Evolutionary conservation across 2,329 filamentous ascomycete genomes (phyloP), one percentile per base, ranked within the genome.

Genomic region (Immersiporthe knoxdaviesiana): DNA sequence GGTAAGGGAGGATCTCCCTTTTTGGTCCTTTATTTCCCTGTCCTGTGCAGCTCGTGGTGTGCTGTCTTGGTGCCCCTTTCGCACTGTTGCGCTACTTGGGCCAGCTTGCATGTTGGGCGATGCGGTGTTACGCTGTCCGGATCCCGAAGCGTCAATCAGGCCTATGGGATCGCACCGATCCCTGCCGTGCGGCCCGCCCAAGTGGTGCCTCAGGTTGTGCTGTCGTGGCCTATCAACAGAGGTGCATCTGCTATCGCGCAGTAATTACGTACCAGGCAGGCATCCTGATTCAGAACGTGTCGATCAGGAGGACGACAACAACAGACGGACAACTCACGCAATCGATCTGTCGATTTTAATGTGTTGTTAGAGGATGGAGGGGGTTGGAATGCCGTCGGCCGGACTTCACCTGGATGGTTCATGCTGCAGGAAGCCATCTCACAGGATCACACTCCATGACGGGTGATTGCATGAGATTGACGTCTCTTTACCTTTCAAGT

Each of bases 1-100:
- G 82, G 92, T 94, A 88, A 87, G 91, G n/a, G 82, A 70, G 72
- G 70, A 71, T 71, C 67, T 69, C 73, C 62, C 65, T 72, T 68
- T 73, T 68, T 62, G 65, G 8, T 47, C 4, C n/a, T n/a, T n/a
- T 11, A n/a, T 47, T n/a, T n/a, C 7, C 44, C 21, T n/a, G 18
- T 71, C 72, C 65, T 69, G 35, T 66, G 72, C 60, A 60, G 63
- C 71, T 71, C 67, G 62, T 68, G 70, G 52, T 52, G 72, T 59
- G 70, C 63, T 70, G 65, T 66, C 59, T 67, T 66, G 67, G 66
- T 70, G 68, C 67, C 18, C n/a, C 37, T 44, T 37, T 61, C n/a
- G 18, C 37, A 21, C 14, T 37, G 68, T 70, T 21, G 44, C 62
- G 27, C 65, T 67, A 65, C 67, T 59, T 72, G 27, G n/a, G 56